Base-by-base conservation (phyloP, 495 filamentous ascomycete genomes). In the Penicillium atrosanguineum region DNA sequence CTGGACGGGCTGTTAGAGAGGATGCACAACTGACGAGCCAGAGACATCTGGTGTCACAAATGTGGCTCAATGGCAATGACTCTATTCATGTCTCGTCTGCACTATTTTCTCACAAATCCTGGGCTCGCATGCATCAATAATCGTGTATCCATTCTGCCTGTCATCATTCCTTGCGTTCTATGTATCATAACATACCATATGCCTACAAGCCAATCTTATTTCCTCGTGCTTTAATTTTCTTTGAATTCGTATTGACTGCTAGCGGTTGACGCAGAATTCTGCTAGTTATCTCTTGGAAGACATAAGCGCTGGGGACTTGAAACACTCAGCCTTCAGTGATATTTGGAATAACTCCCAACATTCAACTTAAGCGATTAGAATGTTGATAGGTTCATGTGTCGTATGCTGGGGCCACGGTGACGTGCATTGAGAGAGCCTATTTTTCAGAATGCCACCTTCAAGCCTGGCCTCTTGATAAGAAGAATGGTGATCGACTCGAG, bases 381-480 rank as follows among this genome's bases (percentile, higher is more conserved):
- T 28, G 26, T 7, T 28, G 26, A 28, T 28, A 28, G 26, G 26
- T 28, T 28, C 26, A 28, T 28, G 26, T 28, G 4, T 28, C 26
- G 4, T 28, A 28, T 7, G 26, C 26, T 28, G 7, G 26, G 26
- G 7, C 26, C 26, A 28, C 7, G 26, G 26, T 7, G 26, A 28
- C 26, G 26, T 28, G 26, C 26, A 28, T 28, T 7, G 7, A 7
- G 26, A 28, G 26, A 28, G 26, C 26, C 7, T 28, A 28, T 28
- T 7, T 7, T 28, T 28, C 26, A 28, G 7, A 7, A 28, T 28
- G 26, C 56, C 92, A 97, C 58, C 81, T 95, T 50, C 88, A 94
- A 23, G 92, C 95, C 65, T 97, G 96, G 74, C 91, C 94, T 0
- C 72, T 79, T 43, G 58, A 67, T 0, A 68, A 64, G 8, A 78